Evolutionary conservation across 116 monocot species (phyloP), one percentile per base, ranked within the genome.

Genomic region (Trichopus zeylanicus): DNA sequence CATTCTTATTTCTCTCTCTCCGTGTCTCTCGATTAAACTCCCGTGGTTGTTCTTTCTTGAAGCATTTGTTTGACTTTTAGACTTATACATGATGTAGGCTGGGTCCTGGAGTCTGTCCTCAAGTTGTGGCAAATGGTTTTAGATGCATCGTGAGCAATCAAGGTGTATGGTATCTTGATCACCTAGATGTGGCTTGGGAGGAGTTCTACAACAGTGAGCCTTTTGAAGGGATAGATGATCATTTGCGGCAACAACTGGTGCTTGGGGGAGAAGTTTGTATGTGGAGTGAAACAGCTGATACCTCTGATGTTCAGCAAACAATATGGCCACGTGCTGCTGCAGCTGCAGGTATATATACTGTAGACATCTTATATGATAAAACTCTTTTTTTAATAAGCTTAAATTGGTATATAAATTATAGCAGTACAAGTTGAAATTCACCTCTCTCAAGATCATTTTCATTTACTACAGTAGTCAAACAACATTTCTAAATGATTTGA

Each of bases 301-400:
- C 92, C 16, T 92, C 92, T 38, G 80, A 83, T 76, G 69, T 92
- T 67, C 88, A 78, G 56, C 99, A 99, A 76, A 92, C 99, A 16
- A 99, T 99, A 47, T 99, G 99, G 99, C 99, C 99, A 10, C 92
- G 99, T 51, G 92, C 92, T 57, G 98, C 98, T 19, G 99, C 99
- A 18, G 99, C 99, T 64, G 99, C 99, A 72, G 99, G 99, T 99
- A 82, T 61, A 31, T 19, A 26, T 12, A 26, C n/a, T n/a, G n/a
- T n/a, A n/a, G n/a, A 26, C 12, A 26, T 48, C 3, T 54, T 23
- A 11, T 16, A n/a, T n/a, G n/a, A n/a, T n/a, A n/a, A n/a, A n/a
- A n/a, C n/a, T n/a, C n/a, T n/a, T n/a, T n/a, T n/a, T n/a, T n/a
- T n/a, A n/a, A n/a, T n/a, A n/a, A n/a, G n/a, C n/a, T n/a, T n/a